Evolutionary conservation across 202 grass and related monocot genomes (phyloP).

Genomic region (Digitaria exilis): DNA sequence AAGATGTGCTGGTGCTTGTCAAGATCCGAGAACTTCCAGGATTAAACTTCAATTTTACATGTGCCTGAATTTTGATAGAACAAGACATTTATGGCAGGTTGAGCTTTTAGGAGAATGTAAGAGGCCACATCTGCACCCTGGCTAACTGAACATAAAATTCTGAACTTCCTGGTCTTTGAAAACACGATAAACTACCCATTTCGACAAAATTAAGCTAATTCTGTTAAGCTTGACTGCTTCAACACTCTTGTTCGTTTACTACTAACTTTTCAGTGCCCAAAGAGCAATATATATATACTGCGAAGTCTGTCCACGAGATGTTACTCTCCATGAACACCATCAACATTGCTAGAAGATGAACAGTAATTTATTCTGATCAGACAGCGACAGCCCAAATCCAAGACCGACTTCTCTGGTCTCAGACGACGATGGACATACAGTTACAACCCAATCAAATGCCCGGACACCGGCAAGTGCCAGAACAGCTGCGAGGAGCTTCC

Average conservation of each 20-base stretch:
- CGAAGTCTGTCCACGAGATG: no score
- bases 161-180: background rate
- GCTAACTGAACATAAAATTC: background rate
- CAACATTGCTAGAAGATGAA: background rate
- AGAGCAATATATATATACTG: no score
- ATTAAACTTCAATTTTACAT: background rate
- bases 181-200: background rate
- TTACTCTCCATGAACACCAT: no score
- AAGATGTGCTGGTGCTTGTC: no score
- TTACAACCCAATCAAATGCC: background rate
- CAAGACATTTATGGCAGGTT: background rate
- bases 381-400: conserved; percentile 8
- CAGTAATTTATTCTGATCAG: conserved; percentile 27
- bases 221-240: background rate
- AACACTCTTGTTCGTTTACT: background rate
- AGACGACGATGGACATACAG: background rate
- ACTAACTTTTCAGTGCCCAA: no score
- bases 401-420: background rate
- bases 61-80: background rate
- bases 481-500: background rate
- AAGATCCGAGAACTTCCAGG: background rate
- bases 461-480: background rate
- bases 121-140: background rate
- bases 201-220: background rate
- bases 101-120: background rate